Evolutionary conservation across 768 basidiomycete species (phyloP), one percentile per base, ranked within the genome.

Genomic region (Leccinum obscurum): DNA sequence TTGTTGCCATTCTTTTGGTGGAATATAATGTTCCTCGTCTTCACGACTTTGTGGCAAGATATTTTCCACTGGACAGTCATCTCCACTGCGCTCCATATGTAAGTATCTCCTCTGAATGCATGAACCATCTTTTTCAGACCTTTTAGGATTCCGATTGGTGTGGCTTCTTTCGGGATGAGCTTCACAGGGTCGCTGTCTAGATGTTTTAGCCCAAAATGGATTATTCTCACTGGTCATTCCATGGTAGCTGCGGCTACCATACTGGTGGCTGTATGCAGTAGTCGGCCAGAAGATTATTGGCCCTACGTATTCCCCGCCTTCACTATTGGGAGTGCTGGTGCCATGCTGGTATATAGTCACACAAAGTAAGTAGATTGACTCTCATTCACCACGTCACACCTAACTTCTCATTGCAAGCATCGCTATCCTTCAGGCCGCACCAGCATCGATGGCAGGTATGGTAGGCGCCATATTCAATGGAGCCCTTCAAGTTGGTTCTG

Each of bases 381-480:
- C 46, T 3, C 8, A 6, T 26, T 11, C 14, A 46, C 24, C 56
- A 22, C 20, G 3, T 54, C 24, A 15, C 14, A 55, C 11, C 39
- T 57, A 14, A 63, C 26, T 34, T 34, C 41, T 49, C 6, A 52
- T 35, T 26, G 2, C 3, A 55, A 84, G 81, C 64, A 80, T 85
- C 51, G 81, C 82, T 14, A 76, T 85, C 44, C 78, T 85, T 70
- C 77, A 75, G 59, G 77, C 77, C 39, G 78, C 77, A 5, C 83
- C 83, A 6, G 59, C 79, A 8, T 73, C 75, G n/a, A 78, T 81
- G 66, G 76, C 82, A 4, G 84, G 85, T 44, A 81, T 79, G 5
- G 77, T 84, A 15, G 82, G 82, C 20, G 85, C 84, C 15, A 79
- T 86, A 44, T 83, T 83, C 74, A 83, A 82, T 58, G 77, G 78